Evolutionary conservation across 2,329 filamentous ascomycete genomes (phyloP).

Genomic region (Teratosphaeria destructans): DNA sequence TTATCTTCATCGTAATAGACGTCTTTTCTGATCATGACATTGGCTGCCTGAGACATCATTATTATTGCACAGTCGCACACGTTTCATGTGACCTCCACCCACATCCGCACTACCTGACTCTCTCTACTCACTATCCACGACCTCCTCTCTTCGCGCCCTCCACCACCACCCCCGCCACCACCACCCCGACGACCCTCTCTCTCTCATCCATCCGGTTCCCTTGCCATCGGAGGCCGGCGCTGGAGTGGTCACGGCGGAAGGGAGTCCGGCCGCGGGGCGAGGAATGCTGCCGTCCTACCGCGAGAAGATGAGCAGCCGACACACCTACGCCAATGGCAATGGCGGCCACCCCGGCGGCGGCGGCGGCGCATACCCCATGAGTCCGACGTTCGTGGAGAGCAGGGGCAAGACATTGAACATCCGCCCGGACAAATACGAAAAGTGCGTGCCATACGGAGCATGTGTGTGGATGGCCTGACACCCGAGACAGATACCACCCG

Average conservation of each 20-base stretch:
- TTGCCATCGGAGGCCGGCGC: neutral
- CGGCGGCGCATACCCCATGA: conserved; percentile 27
- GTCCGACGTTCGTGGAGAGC: conserved; percentile 8
- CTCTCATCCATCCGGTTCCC: neutral
- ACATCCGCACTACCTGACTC: too few relatives aligned
- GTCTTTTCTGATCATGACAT: too few relatives aligned
- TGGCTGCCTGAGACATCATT: too few relatives aligned
- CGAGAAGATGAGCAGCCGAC: neutral
- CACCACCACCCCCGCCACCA: too few relatives aligned
- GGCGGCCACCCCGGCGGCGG: conserved; percentile 31
- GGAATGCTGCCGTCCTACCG: neutral
- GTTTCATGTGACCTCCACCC: too few relatives aligned
- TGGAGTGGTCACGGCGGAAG: neutral
- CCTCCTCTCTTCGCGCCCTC: too few relatives aligned
- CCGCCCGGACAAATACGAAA: conserved; percentile 70
- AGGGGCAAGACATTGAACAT: conserved; percentile 59
- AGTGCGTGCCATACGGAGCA: conserved; percentile 7
- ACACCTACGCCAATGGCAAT: neutral
- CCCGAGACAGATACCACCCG: conserved; percentile 62
- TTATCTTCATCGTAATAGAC: too few relatives aligned
- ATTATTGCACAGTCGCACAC: too few relatives aligned
- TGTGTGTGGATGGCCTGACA: conserved; percentile 4
- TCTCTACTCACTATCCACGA: too few relatives aligned
- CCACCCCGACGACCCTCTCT: too few relatives aligned
- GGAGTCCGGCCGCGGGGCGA: neutral